Conservation (phyloP, 768 basidiomycete species). For the Hysterangium stoloniferum region DNA sequence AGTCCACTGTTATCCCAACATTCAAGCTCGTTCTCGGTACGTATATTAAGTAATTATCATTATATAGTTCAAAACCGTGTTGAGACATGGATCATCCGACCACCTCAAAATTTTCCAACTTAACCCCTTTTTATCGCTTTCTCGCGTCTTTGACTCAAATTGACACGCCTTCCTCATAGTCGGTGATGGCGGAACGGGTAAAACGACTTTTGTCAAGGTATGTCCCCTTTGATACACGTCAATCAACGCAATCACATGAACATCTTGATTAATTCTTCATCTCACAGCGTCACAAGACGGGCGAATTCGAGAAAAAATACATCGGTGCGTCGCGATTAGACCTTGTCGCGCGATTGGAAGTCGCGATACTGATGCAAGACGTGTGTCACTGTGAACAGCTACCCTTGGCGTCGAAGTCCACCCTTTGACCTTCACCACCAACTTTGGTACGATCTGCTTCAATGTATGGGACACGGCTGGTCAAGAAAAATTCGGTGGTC, state of each 20-base stretch:
- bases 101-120: slow-evolving; percentile 14
- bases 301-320: slow-evolving; percentile 99
- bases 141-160: not conserved
- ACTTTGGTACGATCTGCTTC: slow-evolving; percentile 98
- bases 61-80: slow-evolving; percentile 12
- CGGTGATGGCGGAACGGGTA: slow-evolving; percentile 95
- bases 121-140: slow-evolving; percentile 14
- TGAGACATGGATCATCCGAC: slow-evolving; percentile 8
- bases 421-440: slow-evolving; percentile 92
- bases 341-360: slow-evolving; percentile 6
- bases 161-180: slow-evolving; percentile 34
- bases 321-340: slow-evolving; percentile 55
- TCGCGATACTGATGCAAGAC: slow-evolving; percentile 12
- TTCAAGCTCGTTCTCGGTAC: slow-evolving; percentile 99
- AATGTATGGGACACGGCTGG: slow-evolving; percentile 99
- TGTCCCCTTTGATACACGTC: slow-evolving; percentile 19
- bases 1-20: slow-evolving; percentile 43
- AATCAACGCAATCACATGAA: slow-evolving; percentile 42
- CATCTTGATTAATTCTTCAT: slow-evolving; percentile 33
- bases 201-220: slow-evolving; percentile 98
- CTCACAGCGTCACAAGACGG: slow-evolving; percentile 88
- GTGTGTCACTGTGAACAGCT: slow-evolving; percentile 41
- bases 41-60: slow-evolving; percentile 24
- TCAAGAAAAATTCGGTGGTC: slow-evolving; percentile 99
- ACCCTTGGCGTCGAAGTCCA: slow-evolving; percentile 99